Evolutionary conservation across 2,329 filamentous ascomycete species (phyloP), one percentile per base, ranked within the genome.

Genomic region (Juglanconis oblonga): DNA sequence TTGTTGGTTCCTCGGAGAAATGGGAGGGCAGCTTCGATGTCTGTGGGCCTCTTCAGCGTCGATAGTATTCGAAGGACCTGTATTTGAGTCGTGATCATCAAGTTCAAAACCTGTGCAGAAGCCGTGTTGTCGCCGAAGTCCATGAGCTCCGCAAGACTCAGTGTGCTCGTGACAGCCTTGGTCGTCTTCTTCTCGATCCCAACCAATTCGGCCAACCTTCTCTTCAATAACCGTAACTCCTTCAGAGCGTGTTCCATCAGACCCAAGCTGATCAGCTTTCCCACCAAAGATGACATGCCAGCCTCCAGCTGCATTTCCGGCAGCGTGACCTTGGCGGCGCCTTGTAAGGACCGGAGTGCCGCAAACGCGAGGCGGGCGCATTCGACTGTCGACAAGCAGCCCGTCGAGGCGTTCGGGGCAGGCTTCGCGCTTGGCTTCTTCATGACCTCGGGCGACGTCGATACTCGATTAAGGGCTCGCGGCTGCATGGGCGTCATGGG

Each of bases 241-340:
- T 86, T 90, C 47, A 86, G 73, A 0, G 90, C 89, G 59, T 88
- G 77, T n/a, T 86, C 83, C 50, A 89, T 83, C 55, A 92, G 72
- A 1, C 85, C 84, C 52, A 91, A 76, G 0, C 78, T 76, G 13
- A 92, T 75, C 1, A 93, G 76, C 69, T 87, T 91, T 44, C 83
- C 83, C 44, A 88, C 74, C 56, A 93, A 79, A 0, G 87, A 85
- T 14, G 88, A 83, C 80, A 91, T 89, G 57, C 89, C 90, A 61
- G 80, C 86, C 69, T 93, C 90, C 4, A 93, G 72, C 68, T 93
- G 89, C 44, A 90, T 75, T 49, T 83, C 80, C 1, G 85, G 81
- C n/a, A 87, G 75, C 9, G 81, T 74, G 9, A 85, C 74, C 8
- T 81, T 78, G 5, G 81, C 74, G 1, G 81, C 75, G 32, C 81